These are phyloP conservation scores for Lojkania enalia DNA, from an alignment of 2,329 filamentous ascomycete species.

Conservation along the genomic window DNA sequence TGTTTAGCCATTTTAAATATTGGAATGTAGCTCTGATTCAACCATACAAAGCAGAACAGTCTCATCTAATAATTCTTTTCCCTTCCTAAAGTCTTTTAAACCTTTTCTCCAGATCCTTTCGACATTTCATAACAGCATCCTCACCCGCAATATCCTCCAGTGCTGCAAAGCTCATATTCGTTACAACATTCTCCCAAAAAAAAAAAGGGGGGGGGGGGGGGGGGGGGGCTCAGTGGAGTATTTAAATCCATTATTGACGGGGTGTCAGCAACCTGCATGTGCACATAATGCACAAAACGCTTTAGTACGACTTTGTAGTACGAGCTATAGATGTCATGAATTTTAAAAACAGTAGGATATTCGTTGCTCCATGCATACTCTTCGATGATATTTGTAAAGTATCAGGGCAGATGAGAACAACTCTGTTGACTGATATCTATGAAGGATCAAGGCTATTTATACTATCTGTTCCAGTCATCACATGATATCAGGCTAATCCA, in stretches of 20 bases:
- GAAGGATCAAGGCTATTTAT: too few relatives aligned
- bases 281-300: not conserved
- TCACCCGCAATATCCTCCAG: not conserved
- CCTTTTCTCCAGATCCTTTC: not conserved
- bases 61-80: not conserved
- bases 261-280: not conserved
- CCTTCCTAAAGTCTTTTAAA: not conserved
- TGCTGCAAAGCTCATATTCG: not conserved
- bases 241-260: not conserved
- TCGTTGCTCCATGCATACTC: not conserved
- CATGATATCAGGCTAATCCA: too few relatives aligned
- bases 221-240: not conserved
- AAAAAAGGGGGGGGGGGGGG: too few relatives aligned
- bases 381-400: too few relatives aligned
- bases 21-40: not conserved
- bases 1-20: not conserved
- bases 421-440: too few relatives aligned
- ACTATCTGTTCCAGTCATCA: too few relatives aligned
- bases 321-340: not conserved
- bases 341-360: not conserved
- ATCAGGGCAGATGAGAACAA: too few relatives aligned
- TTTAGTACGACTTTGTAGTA: not conserved
- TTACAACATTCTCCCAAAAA: not conserved
- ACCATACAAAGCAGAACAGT: not conserved
- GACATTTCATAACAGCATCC: not conserved